Base-by-base conservation (phyloP, 768 basidiomycete species). In the Rhodosporidiobolus sp. region DNA sequence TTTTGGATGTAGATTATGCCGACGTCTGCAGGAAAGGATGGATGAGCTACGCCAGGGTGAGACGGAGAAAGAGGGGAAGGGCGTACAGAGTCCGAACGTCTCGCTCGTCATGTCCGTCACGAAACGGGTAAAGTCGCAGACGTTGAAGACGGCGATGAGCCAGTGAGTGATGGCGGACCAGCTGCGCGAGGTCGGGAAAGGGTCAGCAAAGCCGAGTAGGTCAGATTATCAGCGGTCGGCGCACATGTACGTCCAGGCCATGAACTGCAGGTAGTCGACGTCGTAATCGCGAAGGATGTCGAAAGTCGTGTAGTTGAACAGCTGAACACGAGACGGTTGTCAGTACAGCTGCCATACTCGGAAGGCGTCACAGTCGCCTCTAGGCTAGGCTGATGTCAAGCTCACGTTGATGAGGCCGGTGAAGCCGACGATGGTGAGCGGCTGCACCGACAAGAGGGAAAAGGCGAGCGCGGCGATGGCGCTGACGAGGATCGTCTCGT, bases 381-480 rank as follows among this genome's bases (percentile, higher is more conserved):
- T n/a, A n/a, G n/a, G n/a, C n/a, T n/a, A n/a, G n/a, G n/a, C n/a
- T n/a, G n/a, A n/a, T n/a, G n/a, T n/a, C n/a, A n/a, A n/a, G 38
- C 38, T 43, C 38, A 43, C 38, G 60, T 77, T 79, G 74, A 79
- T 76, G 35, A 70, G 72, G 20, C 57, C 54, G 4, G 55, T 63
- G 19, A 70, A 56, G 62, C 94, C 94, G 4, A 91, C 90, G 55
- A 96, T 93, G 55, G 91, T 90, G 5, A 96, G 84, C 1, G 94
- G 94, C 79, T 97, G 94, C 22, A 90, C 92, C 5, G 91, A 90
- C 65, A 96, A 87, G 52, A 93, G 81, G 0, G 92, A 90, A 77
- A 94, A 94, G 28, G 92, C 83, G 78, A 91, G 90, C 0, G 93
- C 90, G 1, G 92, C 90, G 87, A 95, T 89, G 81, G 94, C 94